Evolutionary conservation across 768 basidiomycete genomes (phyloP).

Genomic region (Gymnopilus junonius): DNA sequence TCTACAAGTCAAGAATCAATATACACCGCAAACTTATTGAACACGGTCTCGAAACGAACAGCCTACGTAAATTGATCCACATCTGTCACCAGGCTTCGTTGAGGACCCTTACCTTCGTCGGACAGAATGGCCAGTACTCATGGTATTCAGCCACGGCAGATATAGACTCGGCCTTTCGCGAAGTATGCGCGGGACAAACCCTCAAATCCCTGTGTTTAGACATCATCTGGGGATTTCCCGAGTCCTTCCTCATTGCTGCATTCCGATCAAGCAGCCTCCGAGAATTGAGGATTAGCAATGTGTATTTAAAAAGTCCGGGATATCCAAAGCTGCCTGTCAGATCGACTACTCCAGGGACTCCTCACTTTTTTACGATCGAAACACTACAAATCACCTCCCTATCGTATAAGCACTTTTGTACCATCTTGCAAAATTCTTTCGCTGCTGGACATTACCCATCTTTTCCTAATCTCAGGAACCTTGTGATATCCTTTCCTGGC

Average conservation of each 20-base stretch:
- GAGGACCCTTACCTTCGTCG: not conserved
- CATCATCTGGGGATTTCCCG: not conserved
- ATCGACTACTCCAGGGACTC: not conserved
- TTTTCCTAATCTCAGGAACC: too few species aligned
- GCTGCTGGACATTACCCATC: too few species aligned
- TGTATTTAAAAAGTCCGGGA: not conserved
- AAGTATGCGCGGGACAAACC: not conserved
- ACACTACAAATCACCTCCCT: not conserved
- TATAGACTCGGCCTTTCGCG: not conserved
- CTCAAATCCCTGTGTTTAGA: not conserved
- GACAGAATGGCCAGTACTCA: not conserved
- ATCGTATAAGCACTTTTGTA: too few species aligned
- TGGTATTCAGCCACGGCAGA: too few species aligned
- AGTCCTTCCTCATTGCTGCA: not conserved
- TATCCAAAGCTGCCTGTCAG: not conserved
- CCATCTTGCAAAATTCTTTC: too few species aligned
- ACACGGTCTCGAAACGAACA: not conserved
- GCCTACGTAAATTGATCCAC: not conserved
- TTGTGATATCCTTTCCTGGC: too few species aligned
- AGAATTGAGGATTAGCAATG: not conserved
- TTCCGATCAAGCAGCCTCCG: not conserved
- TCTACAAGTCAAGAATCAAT: too few species aligned
- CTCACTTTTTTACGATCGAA: not conserved
- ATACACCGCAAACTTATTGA: too few species aligned
- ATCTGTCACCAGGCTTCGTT: not conserved